Base-by-base conservation (phyloP, 306 rosid species). In the Glycine soja region DNA sequence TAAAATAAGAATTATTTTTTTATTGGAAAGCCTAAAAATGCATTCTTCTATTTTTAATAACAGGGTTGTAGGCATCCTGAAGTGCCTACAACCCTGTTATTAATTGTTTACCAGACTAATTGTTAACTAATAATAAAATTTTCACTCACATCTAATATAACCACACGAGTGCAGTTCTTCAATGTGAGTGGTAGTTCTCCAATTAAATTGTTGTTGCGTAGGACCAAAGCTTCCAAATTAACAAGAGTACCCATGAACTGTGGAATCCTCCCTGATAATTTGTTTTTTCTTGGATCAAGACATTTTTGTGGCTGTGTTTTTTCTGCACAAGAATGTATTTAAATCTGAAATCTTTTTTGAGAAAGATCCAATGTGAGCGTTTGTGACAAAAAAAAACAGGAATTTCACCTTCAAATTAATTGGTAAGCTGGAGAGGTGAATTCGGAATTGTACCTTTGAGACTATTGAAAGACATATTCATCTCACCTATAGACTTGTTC, bases 401-500 rank as follows among this genome's bases (percentile, higher is more conserved):
- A 30, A 66, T 2, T 32, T 2, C 5, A 3, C 85, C 85, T 40
- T 75, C 76, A 54, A 81, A 46, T 0, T 74, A 18, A 0, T 0
- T 0, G 0, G 4, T 1, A 3, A 9, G 7, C 59, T 57, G 12
- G 12, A 67, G 3, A 8, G 64, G 54, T 18, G 67, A 16, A 57
- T 75, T 75, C 2, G 81, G 81, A 75, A 75, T 81, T 46, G 10
- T 0, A 34, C 85, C 72, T 0, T 0, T 4, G 10, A 82, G 68
- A 58, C 52, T 58, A 47, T 82, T 82, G 57, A 13, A 2, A 47
- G 77, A 75, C 50, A 82, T 69, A 77, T 82, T 19, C 30, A 75
- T 0, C 0, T 0, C 0, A 0, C 0, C 0, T 0, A 36, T 8
- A 10, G 2, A 8, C 7, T 36, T 56, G 3, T 1, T 3, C 85